Conservation (phyloP, 345 rosid genomes). For the Clausena lansium region DNA sequence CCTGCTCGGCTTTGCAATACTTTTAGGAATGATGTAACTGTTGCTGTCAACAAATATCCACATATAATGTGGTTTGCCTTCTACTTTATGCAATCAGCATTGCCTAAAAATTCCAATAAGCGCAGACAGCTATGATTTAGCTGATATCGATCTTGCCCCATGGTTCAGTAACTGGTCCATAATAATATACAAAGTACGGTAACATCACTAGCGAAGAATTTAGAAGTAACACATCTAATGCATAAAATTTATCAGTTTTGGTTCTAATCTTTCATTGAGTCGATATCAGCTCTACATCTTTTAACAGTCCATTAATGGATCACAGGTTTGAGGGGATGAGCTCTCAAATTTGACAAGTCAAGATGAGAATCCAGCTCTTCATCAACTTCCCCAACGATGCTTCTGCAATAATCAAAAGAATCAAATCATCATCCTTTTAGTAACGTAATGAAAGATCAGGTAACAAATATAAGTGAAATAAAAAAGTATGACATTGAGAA, state of each 20-base stretch:
- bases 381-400: constrained; percentile 85
- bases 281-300: neutral
- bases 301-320: constrained; percentile 48
- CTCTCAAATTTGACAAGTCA: constrained; percentile 78
- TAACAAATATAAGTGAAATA: neutral
- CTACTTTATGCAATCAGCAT: neutral
- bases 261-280: neutral
- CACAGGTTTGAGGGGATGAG: constrained; percentile 94
- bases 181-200: neutral
- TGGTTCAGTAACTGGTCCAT: neutral
- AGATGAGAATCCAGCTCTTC: constrained; percentile 83
- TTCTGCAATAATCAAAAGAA: constrained; percentile 47
- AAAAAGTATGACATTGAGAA: neutral
- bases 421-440: no score
- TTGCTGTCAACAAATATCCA: no score
- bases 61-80: no score
- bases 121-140: neutral
- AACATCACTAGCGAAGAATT: neutral
- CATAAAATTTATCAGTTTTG: neutral
- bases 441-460: no score
- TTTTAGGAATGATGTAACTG: no score
- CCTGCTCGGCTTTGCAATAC: no score
- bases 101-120: neutral
- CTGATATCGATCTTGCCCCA: neutral
- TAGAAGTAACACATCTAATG: neutral